A percentile compares a stretch with the other conserved stretches of the same genome.
phyloP scores from a whole-genome alignment of 164 flowering plant species.

The Tetrastigma voinierianum region DNA sequence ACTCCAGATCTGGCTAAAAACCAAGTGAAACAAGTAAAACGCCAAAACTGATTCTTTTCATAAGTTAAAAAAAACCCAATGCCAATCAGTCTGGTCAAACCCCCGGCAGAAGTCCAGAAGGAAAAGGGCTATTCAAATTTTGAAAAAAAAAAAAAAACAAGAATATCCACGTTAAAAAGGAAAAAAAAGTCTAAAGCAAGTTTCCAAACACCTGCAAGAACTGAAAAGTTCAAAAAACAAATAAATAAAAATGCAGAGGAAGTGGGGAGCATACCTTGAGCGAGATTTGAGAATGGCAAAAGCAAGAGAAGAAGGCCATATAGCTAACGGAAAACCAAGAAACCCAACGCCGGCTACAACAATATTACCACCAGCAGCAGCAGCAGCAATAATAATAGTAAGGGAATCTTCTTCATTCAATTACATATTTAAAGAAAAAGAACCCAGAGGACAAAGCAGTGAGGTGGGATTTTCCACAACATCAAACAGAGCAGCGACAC shows the following conservation, averaged over 20 bases:
- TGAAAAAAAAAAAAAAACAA: no score
- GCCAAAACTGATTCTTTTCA: background rate
- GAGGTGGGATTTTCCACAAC: background rate
- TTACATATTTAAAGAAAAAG: background rate
- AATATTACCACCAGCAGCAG: conserved; percentile 1
- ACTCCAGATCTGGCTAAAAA: background rate
- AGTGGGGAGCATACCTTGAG: conserved; percentile 22
- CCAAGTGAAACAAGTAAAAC: background rate
- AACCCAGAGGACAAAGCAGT: background rate
- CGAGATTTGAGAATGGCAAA: conserved; percentile 21
- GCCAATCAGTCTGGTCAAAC: no score
- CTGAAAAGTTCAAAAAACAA: background rate
- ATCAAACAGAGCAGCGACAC: background rate
- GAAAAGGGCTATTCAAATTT: no score
- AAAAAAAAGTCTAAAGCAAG: background rate
- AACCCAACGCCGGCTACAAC: background rate
- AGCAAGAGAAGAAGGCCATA: conserved; percentile 37
- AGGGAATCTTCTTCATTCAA: conserved; percentile 21
- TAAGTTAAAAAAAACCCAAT: background rate
- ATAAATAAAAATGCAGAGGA: background rate
- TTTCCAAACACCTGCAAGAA: background rate
- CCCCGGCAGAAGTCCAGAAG: no score
- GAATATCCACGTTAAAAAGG: no score
- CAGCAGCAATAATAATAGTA: conserved; percentile 5
- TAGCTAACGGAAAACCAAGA: conserved; percentile 9